A percentile compares a stretch with the other conserved stretches of the same genome.
phyloP scores from a whole-genome alignment of 2,329 filamentous ascomycete genomes.

The Ophiocordyceps robertsii region DNA sequence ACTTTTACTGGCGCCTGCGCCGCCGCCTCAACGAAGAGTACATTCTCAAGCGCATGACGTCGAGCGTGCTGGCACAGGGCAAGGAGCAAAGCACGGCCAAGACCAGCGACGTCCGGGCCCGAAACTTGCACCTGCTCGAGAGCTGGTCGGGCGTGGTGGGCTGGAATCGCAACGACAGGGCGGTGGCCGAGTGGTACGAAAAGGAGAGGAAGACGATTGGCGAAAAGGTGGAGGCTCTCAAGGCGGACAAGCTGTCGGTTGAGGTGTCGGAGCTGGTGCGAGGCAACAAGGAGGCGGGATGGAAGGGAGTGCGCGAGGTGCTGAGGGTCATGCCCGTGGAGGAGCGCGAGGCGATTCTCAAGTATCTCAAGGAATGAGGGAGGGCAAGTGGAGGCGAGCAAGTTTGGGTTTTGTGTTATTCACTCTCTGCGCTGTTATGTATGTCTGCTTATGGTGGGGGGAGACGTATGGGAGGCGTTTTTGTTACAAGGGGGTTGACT shows the following conservation, averaged over 20 bases:
- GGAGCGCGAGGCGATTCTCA: constrained; percentile 74
- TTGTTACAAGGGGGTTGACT: too few relatives aligned
- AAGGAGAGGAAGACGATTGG: constrained; percentile 75
- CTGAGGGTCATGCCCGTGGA: constrained; percentile 75
- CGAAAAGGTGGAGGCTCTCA: constrained; percentile 73
- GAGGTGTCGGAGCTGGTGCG: constrained; percentile 32
- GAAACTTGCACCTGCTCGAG: constrained; percentile 61
- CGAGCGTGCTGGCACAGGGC: constrained; percentile 19
- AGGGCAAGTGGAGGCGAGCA: neutral
- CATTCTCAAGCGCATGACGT: constrained; percentile 77
- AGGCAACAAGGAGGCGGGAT: constrained; percentile 47
- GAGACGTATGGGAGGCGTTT: too few relatives aligned
- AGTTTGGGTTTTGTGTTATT: neutral
- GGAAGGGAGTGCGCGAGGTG: constrained; percentile 79
- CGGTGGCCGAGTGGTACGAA: constrained; percentile 91
- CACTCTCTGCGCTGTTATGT: too few relatives aligned
- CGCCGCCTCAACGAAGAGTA: constrained; percentile 95
- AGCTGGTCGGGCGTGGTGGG: constrained; percentile 71
- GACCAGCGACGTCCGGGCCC: constrained; percentile 41
- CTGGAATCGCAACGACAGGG: constrained; percentile 67
- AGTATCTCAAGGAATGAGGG: constrained; percentile 33
- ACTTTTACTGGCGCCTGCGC: constrained; percentile 99
- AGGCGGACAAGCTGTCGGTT: constrained; percentile 51
- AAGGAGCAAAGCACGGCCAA: constrained; percentile 22
- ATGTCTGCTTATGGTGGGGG: too few relatives aligned